Evolutionary conservation across 495 filamentous ascomycete genomes (phyloP), one percentile per base, ranked within the genome.

Genomic region (Penicillium daleae): DNA sequence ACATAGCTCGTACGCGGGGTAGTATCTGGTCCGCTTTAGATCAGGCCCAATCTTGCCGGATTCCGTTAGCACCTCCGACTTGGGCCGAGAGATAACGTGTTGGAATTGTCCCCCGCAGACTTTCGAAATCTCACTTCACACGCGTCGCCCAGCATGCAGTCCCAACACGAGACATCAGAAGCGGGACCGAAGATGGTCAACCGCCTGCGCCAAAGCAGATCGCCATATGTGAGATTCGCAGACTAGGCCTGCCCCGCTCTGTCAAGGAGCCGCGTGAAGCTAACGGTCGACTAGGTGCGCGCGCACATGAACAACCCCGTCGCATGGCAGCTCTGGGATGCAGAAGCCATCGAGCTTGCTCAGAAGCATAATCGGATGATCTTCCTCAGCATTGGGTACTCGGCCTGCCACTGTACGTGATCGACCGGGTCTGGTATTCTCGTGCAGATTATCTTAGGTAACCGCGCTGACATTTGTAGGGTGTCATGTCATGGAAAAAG

Each of bases 331-430:
- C 80, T 90, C 50, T 93, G 96, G 87, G 87, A 88, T 66, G 81
- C 87, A 22, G 88, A 92, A 69, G 83, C 93, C 31, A 82, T 98
- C 57, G 82, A 78, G 55, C 83, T 92, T 56, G 95, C 96, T 10
- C 87, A 85, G 74, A 86, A 82, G 59, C 82, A 90, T 66, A 95
- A 98, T 72, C 89, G 89, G 62, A 82, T 97, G 57, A 85, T 99
- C 35, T 98, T 97, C 73, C 82, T 98, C 59, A 97, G 93, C 72
- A 96, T 98, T 71, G 95, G 95, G 26, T 98, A 97, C 77, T 89
- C 91, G 2, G 93, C 95, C 33, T 97, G 95, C 78, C 96, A 99
- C 76, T 95, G 93, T 95, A 76, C 67, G 89, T 74, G 42, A 54
- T 31, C 29, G 32, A 32, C 8, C 46, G 39, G 22, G 9, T 31